Evolutionary conservation across 2,329 filamentous ascomycete genomes (phyloP).

Genomic region (Rugonectria rugulosa): DNA sequence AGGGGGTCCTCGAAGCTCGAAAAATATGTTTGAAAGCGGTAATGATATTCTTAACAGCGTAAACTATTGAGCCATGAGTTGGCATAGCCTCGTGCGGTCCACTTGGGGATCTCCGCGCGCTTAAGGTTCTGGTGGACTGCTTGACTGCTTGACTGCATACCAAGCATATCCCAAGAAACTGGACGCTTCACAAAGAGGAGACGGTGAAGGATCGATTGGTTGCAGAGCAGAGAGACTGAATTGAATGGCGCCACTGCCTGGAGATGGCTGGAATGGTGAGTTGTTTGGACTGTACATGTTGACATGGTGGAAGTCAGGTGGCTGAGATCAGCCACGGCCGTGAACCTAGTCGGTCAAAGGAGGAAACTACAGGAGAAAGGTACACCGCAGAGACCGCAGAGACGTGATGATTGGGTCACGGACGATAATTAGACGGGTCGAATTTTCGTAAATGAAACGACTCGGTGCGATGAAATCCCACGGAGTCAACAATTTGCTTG

Average conservation of each 20-base stretch:
- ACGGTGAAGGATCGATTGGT: neutral
- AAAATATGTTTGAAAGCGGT: slow-evolving; percentile 16
- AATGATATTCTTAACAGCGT: slow-evolving; percentile 6
- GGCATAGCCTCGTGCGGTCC: neutral
- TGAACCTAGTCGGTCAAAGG: no score
- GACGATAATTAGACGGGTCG: neutral
- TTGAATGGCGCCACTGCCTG: no score
- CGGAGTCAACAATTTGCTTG: neutral
- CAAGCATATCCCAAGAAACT: neutral
- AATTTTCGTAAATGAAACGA: neutral
- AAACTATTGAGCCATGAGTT: neutral
- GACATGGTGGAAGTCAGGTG: no score
- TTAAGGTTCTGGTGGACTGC: no score
- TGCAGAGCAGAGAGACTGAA: neutral
- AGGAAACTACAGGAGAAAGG: neutral
- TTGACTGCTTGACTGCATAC: no score
- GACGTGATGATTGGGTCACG: neutral
- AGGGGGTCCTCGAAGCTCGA: neutral
- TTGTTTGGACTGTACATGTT: no score
- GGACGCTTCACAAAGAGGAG: neutral
- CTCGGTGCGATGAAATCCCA: neutral
- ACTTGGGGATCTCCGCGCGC: neutral
- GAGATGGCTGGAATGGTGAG: no score
- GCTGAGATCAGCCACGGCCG: no score
- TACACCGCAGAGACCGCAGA: neutral